Base-by-base conservation (phyloP, 805 yeast species). In the Kodamaea restingae region DNA sequence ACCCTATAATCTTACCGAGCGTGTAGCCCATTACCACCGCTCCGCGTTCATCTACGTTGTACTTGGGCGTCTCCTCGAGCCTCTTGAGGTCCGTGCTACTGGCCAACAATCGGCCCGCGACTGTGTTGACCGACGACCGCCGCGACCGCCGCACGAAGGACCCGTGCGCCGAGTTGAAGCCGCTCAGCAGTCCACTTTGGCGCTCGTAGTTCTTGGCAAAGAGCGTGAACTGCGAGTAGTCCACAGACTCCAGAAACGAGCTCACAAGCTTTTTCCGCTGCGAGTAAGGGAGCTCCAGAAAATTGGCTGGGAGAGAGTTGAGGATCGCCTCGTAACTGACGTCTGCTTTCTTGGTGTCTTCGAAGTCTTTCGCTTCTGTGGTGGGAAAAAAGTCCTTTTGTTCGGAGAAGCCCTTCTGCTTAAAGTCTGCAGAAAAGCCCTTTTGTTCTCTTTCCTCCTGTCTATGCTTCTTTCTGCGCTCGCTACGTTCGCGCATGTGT, bases 1-100 rank as follows among this genome's bases (percentile, higher is more conserved):
- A 78, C 1, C 96, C 96, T 45, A 88, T 81, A 8, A 82, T 73
- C 48, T 78, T 79, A 1, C 95, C 95, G 21, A 88, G 55, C 22
- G 61, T 71, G 48, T 78, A 78, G 11, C 76, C 80, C 63, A 82
- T 48, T 1, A 88, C 76, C 17, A 72, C 56, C 10, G 84, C 81
- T 1, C 95, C 95, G 43, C 74, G 77, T 41, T 82, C 87, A 49
- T 80, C 84, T 6, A 67, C 65, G 47, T 73, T 68, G 18, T 41
- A 39, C 44, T 67, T 54, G 27, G 65, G 65, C 15, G 20, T 28
- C 9, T 35, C 22, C 35, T 49, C 48, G 17, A 61, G 41, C 42
- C 55, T 60, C 38, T 54, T 50, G 40, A 65, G 46, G 41, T 65
- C 70, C 9, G 61, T 52, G 7, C 65, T 55, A 35, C 58, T 47